Evolutionary conservation across 441 rosid genomes (phyloP), one percentile per base, ranked within the genome.

Genomic region (Populus hybrid): DNA sequence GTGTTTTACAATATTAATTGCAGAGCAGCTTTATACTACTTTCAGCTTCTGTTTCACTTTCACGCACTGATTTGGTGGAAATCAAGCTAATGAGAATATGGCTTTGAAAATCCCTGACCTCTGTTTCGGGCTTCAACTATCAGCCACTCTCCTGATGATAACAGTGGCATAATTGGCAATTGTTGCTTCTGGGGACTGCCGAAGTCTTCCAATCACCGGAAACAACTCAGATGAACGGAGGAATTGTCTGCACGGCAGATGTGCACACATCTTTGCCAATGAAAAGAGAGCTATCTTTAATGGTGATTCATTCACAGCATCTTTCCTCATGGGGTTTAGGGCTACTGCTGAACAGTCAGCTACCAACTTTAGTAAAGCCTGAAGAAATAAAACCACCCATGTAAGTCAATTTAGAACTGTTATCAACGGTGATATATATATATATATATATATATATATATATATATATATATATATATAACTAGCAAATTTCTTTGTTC

Each of bases 231-330:
- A 93, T 26, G 97, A 87, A 36, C 88, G 88, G 14, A 93, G 90
- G 77, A 89, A 89, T 66, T 84, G 89, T 74, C 93, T 85, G 90
- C 99, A 97, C 12, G 92, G 90, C 69, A 82, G 86, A 82, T 97
- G 93, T 14, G 90, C 83, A 78, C 98, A 92, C 99, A 97, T 94
- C 88, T 97, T 97, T 10, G 94, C 98, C 84, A 97, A 75, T 66
- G 99, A 94, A 85, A 97, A 94, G n/a, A 97, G 91, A 71, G 97
- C 97, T 23, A 97, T 91, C 86, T 92, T 93, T 33, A 97, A 83
- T 9, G 98, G 98, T 12, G 99, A 97, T 81, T 94, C 99, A 18
- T 89, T 85, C 59, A 87, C 88, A 2, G 88, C 85, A 75, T 90
- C 94, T 82, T 69, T 97, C 85, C 89, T 91, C 74, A 83, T 89